Evolutionary conservation across 441 rosid genomes (phyloP).

Genomic region (Lepidium campestre): DNA sequence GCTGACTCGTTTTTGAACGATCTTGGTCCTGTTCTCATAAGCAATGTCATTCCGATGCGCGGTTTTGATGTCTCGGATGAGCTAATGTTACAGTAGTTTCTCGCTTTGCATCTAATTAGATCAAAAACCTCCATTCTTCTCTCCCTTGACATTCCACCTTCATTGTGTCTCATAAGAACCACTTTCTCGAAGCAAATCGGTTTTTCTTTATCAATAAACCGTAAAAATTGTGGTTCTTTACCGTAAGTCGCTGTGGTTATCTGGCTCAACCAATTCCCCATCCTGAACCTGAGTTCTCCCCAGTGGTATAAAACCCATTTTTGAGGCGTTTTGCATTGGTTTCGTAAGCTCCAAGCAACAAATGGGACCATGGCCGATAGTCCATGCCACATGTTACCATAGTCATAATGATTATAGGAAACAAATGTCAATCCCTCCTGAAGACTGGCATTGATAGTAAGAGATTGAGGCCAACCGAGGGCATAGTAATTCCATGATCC

Average conservation of each 20-base stretch:
- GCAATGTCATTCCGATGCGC: conserved; percentile 49
- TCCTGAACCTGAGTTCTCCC: conserved; percentile 56
- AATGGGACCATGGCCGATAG: conserved; percentile 47
- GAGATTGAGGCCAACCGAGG: conserved; percentile 53
- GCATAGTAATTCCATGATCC: conserved; percentile 70
- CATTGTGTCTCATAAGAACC: conserved; percentile 70
- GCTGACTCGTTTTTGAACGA: conserved; percentile 54
- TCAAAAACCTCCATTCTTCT: conserved; percentile 54
- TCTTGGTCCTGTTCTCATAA: conserved; percentile 63
- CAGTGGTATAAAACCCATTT: conserved; percentile 62
- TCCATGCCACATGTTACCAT: conserved; percentile 71
- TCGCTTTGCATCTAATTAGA: conserved; percentile 49
- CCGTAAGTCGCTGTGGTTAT: conserved; percentile 44
- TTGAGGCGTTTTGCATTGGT: conserved; percentile 39
- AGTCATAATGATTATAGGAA: conserved; percentile 55
- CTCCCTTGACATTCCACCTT: conserved; percentile 64
- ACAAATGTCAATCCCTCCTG: conserved; percentile 59
- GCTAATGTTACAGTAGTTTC: conserved; percentile 42
- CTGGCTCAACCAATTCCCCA: conserved; percentile 44
- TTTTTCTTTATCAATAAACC: conserved; percentile 21
- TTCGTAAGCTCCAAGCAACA: conserved; percentile 56
- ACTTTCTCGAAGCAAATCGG: conserved; percentile 63
- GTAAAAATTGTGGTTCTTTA: conserved; percentile 18
- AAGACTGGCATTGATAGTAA: conserved; percentile 42
- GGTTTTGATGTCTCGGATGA: background rate